phyloP scores from a whole-genome alignment of 495 filamentous ascomycete species.

The Rhypophila decipiens region DNA sequence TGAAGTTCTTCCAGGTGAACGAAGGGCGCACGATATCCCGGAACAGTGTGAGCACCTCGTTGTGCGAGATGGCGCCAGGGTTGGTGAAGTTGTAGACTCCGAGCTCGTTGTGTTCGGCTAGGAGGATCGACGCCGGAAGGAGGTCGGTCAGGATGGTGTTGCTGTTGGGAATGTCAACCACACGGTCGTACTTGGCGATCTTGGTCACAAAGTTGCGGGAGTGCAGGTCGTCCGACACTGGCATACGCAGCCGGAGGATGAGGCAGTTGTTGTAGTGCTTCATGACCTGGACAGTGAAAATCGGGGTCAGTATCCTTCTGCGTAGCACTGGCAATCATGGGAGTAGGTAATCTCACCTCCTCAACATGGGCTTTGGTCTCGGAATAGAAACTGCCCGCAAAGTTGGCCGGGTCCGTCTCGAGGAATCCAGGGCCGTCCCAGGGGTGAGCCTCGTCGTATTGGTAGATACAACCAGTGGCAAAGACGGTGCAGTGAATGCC shows the following conservation, averaged over 20 bases:
- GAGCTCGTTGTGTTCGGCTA: constrained; percentile 54
- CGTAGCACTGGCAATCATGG: not conserved
- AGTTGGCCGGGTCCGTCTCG: constrained; percentile 60
- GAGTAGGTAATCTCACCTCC: constrained; percentile 36
- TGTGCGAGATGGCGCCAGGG: constrained; percentile 61
- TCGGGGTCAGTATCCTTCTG: not conserved
- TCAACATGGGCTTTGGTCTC: constrained; percentile 59
- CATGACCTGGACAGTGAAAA: constrained; percentile 40
- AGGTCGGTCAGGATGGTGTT: constrained; percentile 61
- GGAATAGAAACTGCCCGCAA: constrained; percentile 60
- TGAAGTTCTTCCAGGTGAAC: constrained; percentile 63
- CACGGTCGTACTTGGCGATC: constrained; percentile 56
- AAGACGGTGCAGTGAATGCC: constrained; percentile 58
- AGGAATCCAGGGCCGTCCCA: constrained; percentile 52
- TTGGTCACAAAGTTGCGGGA: constrained; percentile 63
- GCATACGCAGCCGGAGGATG: constrained; percentile 60
- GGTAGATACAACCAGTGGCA: constrained; percentile 59
- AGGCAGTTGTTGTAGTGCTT: constrained; percentile 53
- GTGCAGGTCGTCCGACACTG: constrained; percentile 62
- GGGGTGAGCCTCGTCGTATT: constrained; percentile 53
- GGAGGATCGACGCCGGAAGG: constrained; percentile 51
- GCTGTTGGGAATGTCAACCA: constrained; percentile 62
- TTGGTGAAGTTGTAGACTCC: constrained; percentile 67
- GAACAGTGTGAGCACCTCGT: constrained; percentile 58
- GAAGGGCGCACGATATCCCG: constrained; percentile 53